These are phyloP conservation scores for Kodamaea derodonti DNA, from an alignment of 1,139 yeast species.

Conservation along the genomic window DNA sequence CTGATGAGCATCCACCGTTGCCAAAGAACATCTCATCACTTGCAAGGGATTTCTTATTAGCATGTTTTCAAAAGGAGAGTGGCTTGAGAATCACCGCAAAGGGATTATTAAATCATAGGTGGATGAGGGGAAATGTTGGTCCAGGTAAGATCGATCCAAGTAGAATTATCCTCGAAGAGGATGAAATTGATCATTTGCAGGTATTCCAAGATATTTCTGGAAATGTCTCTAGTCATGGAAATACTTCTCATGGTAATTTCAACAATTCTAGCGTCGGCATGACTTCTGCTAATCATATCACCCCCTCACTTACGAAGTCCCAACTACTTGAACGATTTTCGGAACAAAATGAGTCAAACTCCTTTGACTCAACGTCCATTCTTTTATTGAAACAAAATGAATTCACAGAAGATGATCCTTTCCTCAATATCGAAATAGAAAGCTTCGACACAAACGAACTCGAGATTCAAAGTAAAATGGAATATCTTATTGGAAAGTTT, in stretches of 20 bases:
- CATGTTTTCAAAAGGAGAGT: constrained; percentile 80
- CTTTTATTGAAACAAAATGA: constrained; percentile 4
- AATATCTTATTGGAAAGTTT: constrained; percentile 33
- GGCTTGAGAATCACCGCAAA: constrained; percentile 55
- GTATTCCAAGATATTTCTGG: neutral
- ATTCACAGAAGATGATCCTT: constrained; percentile 36
- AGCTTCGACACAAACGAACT: constrained; percentile 42
- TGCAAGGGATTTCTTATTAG: constrained; percentile 61
- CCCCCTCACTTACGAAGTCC: too few species aligned
- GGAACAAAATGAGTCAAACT: constrained; percentile 23
- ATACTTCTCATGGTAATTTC: neutral
- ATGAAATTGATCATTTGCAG: neutral
- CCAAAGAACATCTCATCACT: constrained; percentile 57
- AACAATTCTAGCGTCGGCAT: neutral
- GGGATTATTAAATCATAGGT: constrained; percentile 54
- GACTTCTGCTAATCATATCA: constrained; percentile 4
- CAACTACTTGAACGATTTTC: constrained; percentile 30
- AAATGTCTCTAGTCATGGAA: neutral
- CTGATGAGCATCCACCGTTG: constrained; percentile 75
- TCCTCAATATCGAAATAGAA: constrained; percentile 37
- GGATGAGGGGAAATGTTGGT: constrained; percentile 35
- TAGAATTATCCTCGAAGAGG: neutral
- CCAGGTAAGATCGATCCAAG: neutral
- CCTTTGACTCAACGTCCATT: constrained; percentile 13
- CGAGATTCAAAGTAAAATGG: constrained; percentile 44